Conservation (phyloP, 2,329 filamentous ascomycete genomes). For the Albifimbria verrucaria region DNA sequence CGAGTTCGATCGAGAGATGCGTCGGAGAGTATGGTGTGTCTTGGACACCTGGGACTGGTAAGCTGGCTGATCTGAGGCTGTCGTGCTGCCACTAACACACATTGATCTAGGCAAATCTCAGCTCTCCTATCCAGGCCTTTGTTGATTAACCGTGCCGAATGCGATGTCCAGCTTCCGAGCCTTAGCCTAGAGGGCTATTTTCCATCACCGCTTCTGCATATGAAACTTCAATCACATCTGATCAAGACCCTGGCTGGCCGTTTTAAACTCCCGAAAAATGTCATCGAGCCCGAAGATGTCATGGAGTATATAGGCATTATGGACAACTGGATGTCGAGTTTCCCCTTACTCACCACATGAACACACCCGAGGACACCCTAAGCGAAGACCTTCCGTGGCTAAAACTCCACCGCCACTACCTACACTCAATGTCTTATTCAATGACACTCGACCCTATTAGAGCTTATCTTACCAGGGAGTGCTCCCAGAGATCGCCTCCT, state of each 20-base stretch:
- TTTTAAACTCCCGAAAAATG: slow-evolving; percentile 27
- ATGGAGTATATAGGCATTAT: slow-evolving; percentile 29
- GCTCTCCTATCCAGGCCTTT: slow-evolving; percentile 28
- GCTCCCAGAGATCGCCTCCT: slow-evolving; percentile 20
- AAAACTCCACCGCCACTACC: slow-evolving; percentile 40
- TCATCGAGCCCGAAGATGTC: slow-evolving; percentile 24
- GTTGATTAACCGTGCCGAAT: slow-evolving; percentile 31
- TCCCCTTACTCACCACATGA: slow-evolving; percentile 35
- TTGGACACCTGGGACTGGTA: slow-evolving; percentile 37
- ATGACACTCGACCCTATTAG: slow-evolving; percentile 44
- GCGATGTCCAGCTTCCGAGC: slow-evolving; percentile 26
- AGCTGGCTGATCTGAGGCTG: background rate
- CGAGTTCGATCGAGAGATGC: slow-evolving; percentile 33
- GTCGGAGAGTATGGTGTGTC: slow-evolving; percentile 33
- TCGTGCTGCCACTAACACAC: slow-evolving; percentile 1
- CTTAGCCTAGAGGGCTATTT: slow-evolving; percentile 27
- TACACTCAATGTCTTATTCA: slow-evolving; percentile 42
- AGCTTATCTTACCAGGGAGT: slow-evolving; percentile 37
- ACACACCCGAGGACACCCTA: slow-evolving; percentile 36
- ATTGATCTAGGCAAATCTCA: slow-evolving; percentile 29
- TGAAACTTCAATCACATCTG: slow-evolving; percentile 32
- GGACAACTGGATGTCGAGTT: slow-evolving; percentile 40
- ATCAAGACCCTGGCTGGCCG: slow-evolving; percentile 25
- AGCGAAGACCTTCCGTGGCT: slow-evolving; percentile 40
- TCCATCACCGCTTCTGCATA: slow-evolving; percentile 29